Evolutionary conservation across 2,329 filamentous ascomycete genomes (phyloP).

Genomic region (Amylocarpus encephaloides): DNA sequence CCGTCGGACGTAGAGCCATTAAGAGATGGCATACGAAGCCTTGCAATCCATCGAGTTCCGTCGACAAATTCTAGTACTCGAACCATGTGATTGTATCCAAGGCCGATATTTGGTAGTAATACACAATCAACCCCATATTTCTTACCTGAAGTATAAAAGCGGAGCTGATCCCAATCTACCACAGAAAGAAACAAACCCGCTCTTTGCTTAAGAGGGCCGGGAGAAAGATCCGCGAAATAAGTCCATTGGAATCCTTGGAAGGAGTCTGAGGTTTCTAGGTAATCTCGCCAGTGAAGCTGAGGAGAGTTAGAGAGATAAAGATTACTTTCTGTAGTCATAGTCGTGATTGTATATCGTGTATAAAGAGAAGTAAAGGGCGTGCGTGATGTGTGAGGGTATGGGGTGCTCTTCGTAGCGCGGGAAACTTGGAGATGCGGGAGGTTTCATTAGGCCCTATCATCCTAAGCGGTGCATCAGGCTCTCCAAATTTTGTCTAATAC

Average conservation of each 20-base stretch:
- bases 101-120: constrained; percentile 6
- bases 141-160: not conserved
- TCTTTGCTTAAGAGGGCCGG: not conserved
- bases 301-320: no score
- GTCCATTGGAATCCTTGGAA: not conserved
- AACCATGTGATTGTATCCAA: constrained; percentile 8
- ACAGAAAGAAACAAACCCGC: constrained; percentile 1
- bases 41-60: constrained; percentile 5
- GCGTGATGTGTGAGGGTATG: no score
- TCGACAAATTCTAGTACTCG: constrained; percentile 6
- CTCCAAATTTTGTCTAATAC: no score
- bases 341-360: no score
- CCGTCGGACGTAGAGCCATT: not conserved
- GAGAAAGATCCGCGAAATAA: not conserved
- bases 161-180: constrained; percentile 3
- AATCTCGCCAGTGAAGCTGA: no score
- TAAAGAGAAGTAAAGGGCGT: no score
- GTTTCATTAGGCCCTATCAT: no score
- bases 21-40: not conserved
- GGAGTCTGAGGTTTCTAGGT: no score
- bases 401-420: no score
- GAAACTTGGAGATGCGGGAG: no score
- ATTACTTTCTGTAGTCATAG: no score
- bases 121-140: constrained; percentile 4
- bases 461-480: no score